These are phyloP conservation scores for Nicotiana noctiflora DNA, from an alignment of 257 asterid genomes.

Conservation along the genomic window DNA sequence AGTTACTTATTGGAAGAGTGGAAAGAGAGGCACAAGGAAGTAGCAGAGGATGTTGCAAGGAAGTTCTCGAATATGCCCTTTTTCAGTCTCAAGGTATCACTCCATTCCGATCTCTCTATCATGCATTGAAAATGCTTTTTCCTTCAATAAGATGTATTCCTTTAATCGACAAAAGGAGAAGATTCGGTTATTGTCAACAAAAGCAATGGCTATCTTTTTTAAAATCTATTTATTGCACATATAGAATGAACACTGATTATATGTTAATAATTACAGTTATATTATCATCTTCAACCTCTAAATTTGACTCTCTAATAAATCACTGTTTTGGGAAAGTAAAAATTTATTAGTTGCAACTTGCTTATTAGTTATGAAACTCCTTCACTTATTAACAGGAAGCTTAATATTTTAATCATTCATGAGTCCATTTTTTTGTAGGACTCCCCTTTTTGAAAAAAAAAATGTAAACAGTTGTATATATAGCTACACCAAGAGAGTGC, in stretches of 20 bases:
- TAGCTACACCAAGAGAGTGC: too few relatives aligned
- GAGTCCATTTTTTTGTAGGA: too few relatives aligned
- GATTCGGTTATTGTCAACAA: neutral
- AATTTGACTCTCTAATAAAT: neutral
- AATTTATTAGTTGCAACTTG: neutral
- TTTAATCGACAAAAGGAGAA: neutral
- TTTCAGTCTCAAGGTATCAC: conserved; percentile 51
- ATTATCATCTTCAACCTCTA: neutral
- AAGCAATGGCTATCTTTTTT: neutral
- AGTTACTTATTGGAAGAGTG: conserved; percentile 88
- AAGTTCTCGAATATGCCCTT: conserved; percentile 50
- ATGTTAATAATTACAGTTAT: neutral
- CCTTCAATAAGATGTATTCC: neutral
- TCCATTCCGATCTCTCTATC: conserved; percentile 10
- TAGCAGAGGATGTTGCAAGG: conserved; percentile 27
- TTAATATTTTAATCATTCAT: too few relatives aligned
- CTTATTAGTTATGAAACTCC: too few relatives aligned
- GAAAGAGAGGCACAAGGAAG: conserved; percentile 45
- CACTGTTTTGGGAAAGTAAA: neutral
- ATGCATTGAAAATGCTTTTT: neutral
- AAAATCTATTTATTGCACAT: neutral
- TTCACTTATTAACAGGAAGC: too few relatives aligned
- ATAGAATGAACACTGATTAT: neutral
- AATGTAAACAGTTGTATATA: too few relatives aligned
- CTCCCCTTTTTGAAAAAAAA: too few relatives aligned